Conservation (phyloP, 2,329 filamentous ascomycete species). For the Zymoseptoria crescenta region DNA sequence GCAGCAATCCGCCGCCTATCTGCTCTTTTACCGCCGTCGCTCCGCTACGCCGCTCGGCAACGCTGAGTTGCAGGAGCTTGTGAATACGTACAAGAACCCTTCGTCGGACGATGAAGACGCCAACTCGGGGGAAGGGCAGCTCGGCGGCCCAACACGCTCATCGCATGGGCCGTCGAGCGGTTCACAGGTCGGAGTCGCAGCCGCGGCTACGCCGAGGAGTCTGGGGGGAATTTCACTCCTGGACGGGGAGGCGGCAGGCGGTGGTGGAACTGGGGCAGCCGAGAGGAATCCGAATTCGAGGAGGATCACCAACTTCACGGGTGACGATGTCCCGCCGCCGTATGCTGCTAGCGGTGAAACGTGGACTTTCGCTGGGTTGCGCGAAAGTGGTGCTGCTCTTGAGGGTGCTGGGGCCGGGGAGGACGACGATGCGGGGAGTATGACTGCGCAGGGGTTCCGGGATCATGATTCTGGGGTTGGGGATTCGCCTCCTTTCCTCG, state of each 20-base stretch:
- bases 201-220: slow-evolving; percentile 16
- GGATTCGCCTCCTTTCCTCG: not conserved
- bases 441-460: not conserved
- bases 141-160: slow-evolving; percentile 71
- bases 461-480: not conserved
- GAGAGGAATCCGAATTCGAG: slow-evolving; percentile 22
- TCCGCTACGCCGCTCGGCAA: slow-evolving; percentile 72
- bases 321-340: not conserved
- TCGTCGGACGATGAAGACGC: slow-evolving; percentile 39
- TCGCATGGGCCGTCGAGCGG: slow-evolving; percentile 86
- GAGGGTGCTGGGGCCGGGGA: not conserved
- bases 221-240: not conserved
- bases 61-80: slow-evolving; percentile 61
- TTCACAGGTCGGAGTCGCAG: slow-evolving; percentile 63
- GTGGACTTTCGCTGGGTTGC: not conserved
- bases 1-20: slow-evolving; percentile 66
- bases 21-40: slow-evolving; percentile 90
- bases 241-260: slow-evolving; percentile 6
- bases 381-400: not conserved
- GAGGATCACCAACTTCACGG: slow-evolving; percentile 3
- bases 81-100: slow-evolving; percentile 48
- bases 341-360: not conserved
- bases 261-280: slow-evolving; percentile 19
- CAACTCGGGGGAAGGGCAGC: slow-evolving; percentile 72
- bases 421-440: not conserved